Evolutionary conservation across 1,284 basidiomycete genomes (phyloP).

Genomic region (Phlebopus sp.): DNA sequence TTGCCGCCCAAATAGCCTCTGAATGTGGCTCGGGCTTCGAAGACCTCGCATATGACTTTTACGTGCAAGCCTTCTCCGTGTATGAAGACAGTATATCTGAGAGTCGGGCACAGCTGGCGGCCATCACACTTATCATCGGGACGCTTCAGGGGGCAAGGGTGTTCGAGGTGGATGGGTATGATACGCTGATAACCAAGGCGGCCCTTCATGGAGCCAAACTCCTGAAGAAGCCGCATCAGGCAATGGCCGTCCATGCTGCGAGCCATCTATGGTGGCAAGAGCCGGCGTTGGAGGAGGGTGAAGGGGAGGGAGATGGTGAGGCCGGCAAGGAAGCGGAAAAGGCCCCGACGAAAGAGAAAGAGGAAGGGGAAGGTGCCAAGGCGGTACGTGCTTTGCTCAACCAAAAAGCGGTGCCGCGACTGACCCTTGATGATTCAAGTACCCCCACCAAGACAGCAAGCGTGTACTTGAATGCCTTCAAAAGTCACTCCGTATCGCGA

Average conservation of each 20-base stretch:
- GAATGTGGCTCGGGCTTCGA: conserved; percentile 79
- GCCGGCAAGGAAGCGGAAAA: conserved; percentile 31
- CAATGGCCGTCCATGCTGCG: conserved; percentile 88
- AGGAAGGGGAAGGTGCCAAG: conserved; percentile 49
- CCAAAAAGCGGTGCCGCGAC: neutral
- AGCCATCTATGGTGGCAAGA: conserved; percentile 98
- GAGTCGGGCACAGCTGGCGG: conserved; percentile 87
- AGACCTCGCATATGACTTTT: conserved; percentile 92
- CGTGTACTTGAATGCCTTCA: conserved; percentile 94
- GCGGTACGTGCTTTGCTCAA: conserved; percentile 47
- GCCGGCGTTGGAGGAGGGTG: conserved; percentile 41
- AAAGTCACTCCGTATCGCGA: conserved; percentile 90
- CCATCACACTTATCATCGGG: conserved; percentile 89
- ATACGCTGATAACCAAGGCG: conserved; percentile 94
- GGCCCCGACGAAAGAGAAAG: conserved; percentile 26
- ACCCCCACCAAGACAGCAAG: conserved; percentile 90
- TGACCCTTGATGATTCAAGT: conserved; percentile 39
- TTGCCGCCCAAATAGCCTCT: conserved; percentile 89
- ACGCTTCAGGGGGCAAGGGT: conserved; percentile 82
- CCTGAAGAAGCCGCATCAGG: conserved; percentile 95
- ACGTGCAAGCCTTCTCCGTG: conserved; percentile 92
- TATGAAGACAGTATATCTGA: conserved; percentile 96
- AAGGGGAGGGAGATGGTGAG: conserved; percentile 33
- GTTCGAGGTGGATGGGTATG: conserved; percentile 90
- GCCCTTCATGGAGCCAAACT: conserved; percentile 91